Evolutionary conservation across 2,329 filamentous ascomycete species (phyloP).

Genomic region (Metarhizium guizhouense): DNA sequence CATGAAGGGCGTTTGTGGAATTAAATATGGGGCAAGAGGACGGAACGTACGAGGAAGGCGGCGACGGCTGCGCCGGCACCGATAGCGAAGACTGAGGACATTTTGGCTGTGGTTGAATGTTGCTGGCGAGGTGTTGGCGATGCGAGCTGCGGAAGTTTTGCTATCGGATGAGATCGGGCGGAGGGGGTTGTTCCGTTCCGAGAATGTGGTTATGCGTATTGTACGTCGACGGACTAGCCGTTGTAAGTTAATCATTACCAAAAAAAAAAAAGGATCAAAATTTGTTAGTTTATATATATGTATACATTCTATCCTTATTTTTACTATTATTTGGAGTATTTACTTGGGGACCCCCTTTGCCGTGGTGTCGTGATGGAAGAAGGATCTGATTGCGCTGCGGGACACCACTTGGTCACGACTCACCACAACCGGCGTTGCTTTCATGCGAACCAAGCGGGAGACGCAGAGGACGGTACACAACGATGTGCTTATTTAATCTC

Average conservation of each 20-base stretch:
- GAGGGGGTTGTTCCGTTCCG: conserved; percentile 14
- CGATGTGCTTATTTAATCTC: conserved; percentile 1
- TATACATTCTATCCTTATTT: too few species aligned
- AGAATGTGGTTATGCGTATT: background rate
- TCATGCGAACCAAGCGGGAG: too few species aligned
- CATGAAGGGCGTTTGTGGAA: background rate
- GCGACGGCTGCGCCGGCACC: conserved; percentile 41
- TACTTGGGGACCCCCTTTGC: too few species aligned
- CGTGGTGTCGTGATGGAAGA: too few species aligned
- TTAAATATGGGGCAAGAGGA: background rate
- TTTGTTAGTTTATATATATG: too few species aligned
- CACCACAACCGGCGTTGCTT: too few species aligned
- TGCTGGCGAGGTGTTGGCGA: background rate
- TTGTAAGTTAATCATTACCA: background rate
- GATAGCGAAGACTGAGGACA: conserved; percentile 36
- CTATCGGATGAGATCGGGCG: conserved; percentile 13
- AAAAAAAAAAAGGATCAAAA: background rate
- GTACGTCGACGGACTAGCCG: too few species aligned
- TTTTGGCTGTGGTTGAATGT: conserved; percentile 12
- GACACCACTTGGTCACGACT: too few species aligned
- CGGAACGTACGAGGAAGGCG: conserved; percentile 38
- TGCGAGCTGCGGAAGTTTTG: conserved; percentile 15
- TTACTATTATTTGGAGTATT: too few species aligned
- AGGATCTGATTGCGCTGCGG: too few species aligned
- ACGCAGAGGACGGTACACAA: background rate